phyloP scores from a whole-genome alignment of 1,284 basidiomycete species.

The Pseudozyma flocculosa region DNA sequence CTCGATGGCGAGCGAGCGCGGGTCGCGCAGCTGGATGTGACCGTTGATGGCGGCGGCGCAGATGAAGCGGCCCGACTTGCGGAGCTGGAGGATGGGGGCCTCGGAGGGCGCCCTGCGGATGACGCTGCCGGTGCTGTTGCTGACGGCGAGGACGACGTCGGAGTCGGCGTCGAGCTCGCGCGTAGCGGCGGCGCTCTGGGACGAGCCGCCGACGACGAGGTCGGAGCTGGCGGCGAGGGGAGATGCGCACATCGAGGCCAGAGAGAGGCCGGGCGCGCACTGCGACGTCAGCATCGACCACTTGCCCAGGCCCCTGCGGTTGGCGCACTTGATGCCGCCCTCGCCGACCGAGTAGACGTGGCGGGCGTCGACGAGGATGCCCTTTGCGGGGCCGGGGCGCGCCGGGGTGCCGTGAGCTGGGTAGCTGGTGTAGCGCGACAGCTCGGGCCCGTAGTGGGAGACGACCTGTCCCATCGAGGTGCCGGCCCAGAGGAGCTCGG shows the following conservation, averaged over 20 bases:
- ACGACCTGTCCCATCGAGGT: conserved; percentile 71
- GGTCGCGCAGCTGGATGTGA: conserved; percentile 54
- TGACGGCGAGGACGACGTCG: conserved; percentile 46
- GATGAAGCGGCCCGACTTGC: conserved; percentile 41
- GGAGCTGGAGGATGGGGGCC: conserved; percentile 46
- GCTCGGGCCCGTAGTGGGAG: conserved; percentile 71
- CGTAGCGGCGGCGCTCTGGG: conserved; percentile 23
- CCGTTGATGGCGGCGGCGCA: conserved; percentile 48
- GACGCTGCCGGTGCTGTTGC: conserved; percentile 45
- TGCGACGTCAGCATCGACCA: conserved; percentile 49
- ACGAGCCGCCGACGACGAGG: conserved; percentile 47
- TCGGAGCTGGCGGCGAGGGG: conserved; percentile 50
- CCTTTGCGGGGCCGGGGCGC: conserved; percentile 58
- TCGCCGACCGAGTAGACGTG: conserved; percentile 57
- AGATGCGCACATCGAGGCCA: conserved; percentile 51
- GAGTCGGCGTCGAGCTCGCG: conserved; percentile 33
- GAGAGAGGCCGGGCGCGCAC: conserved; percentile 27
- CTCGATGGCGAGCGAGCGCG: conserved; percentile 48
- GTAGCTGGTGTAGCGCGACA: conserved; percentile 64
- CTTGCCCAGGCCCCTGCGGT: conserved; percentile 56
- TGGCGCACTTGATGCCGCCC: conserved; percentile 57
- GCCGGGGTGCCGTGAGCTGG: conserved; percentile 65
- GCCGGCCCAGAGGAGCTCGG: conserved; percentile 86
- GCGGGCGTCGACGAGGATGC: conserved; percentile 56
- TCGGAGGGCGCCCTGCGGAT: conserved; percentile 46